Evolutionary conservation across 305 asterid species (phyloP).

Genomic region (Plantago lanceolata): DNA sequence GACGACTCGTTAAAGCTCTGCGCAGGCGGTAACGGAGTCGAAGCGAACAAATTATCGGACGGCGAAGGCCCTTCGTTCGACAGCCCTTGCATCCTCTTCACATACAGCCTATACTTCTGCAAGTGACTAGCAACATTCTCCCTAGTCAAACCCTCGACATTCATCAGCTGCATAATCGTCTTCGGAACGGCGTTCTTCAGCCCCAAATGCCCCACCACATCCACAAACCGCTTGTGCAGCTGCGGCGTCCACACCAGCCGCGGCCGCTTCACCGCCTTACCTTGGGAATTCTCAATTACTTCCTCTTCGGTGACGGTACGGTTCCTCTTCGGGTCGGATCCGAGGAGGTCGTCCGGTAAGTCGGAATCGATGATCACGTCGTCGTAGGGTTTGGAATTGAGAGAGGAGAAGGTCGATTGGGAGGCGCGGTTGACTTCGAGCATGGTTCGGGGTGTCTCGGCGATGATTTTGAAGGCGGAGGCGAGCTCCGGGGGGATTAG

Average conservation of each 20-base stretch:
- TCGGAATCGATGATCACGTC: neutral
- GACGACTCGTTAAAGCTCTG: constrained; percentile 66
- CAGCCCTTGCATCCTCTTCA: constrained; percentile 45
- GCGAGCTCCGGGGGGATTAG: constrained; percentile 29
- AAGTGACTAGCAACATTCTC: constrained; percentile 46
- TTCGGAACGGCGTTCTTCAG: constrained; percentile 34
- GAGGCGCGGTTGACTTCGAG: constrained; percentile 34
- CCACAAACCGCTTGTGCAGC: constrained; percentile 41
- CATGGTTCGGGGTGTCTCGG: constrained; percentile 24
- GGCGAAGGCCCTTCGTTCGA: constrained; percentile 29
- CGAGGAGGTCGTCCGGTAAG: neutral
- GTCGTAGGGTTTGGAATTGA: constrained; percentile 1
- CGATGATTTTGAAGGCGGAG: constrained; percentile 29
- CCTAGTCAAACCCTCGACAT: constrained; percentile 42
- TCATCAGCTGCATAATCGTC: constrained; percentile 45
- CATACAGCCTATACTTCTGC: constrained; percentile 41
- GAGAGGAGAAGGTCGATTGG: constrained; percentile 25
- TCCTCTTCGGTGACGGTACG: constrained; percentile 19
- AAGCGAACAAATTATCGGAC: constrained; percentile 31
- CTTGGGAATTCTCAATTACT: constrained; percentile 9
- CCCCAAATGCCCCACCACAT: constrained; percentile 40
- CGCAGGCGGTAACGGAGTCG: constrained; percentile 26
- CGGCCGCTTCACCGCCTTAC: constrained; percentile 26
- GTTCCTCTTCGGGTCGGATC: constrained; percentile 26
- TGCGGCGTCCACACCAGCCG: constrained; percentile 42